phyloP scores from a whole-genome alignment of 2,329 filamentous ascomycete genomes.

The Pseudogymnoascus sp. region DNA sequence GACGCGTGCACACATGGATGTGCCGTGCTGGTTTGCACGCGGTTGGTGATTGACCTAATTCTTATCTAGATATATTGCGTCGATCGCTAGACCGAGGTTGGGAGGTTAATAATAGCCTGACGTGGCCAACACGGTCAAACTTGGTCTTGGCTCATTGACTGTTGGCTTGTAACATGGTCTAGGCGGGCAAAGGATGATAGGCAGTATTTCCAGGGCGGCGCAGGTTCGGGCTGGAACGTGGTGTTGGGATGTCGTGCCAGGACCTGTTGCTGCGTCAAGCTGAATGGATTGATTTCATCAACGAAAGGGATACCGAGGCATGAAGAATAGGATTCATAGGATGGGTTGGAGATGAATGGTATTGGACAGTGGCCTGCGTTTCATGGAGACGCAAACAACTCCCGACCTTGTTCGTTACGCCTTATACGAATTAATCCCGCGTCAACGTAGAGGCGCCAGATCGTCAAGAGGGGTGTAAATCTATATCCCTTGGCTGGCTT shows the following conservation, averaged over 20 bases:
- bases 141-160: not conserved
- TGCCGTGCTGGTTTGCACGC: not conserved
- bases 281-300: not conserved
- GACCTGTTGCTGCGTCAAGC: not conserved
- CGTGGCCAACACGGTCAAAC: not conserved
- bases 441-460: not conserved
- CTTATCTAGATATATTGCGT: not conserved
- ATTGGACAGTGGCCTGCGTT: not conserved
- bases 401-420: not conserved
- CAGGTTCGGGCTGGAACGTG: not conserved
- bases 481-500: not conserved
- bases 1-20: not conserved
- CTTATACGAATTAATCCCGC: not conserved
- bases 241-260: not conserved
- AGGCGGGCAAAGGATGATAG: no score
- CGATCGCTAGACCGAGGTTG: conserved; percentile 3
- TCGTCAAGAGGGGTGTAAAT: not conserved
- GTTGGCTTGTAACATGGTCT: not conserved
- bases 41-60: not conserved
- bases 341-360: not conserved
- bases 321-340: not conserved
- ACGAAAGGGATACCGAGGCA: not conserved
- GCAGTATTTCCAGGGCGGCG: not conserved
- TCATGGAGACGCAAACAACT: not conserved
- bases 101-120: not conserved